A percentile compares a stretch with the other conserved stretches of the same genome.
These are phyloP conservation scores for Astragalus glycyphyllos DNA, from an alignment of 306 rosid species.

Conservation along the genomic window DNA sequence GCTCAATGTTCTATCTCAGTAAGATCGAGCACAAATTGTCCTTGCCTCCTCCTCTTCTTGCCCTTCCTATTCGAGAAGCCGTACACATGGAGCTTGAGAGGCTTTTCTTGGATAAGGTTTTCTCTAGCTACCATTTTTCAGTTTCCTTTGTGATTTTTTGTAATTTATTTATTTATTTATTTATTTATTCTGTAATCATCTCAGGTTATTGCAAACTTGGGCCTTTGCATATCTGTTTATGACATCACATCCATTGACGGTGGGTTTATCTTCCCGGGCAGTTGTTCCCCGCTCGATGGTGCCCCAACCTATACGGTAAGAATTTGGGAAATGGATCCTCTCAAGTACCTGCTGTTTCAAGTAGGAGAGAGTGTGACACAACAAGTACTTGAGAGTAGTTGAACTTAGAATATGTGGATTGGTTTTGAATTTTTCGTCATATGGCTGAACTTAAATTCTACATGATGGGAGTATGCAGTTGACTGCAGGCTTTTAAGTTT, in stretches of 20 bases:
- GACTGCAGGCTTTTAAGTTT: conserved; percentile 9
- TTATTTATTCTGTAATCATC: conserved; percentile 42
- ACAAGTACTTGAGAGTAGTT: no score
- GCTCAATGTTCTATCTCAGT: conserved; percentile 83
- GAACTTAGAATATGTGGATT: neutral
- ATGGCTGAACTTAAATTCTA: conserved; percentile 5
- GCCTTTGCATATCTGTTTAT: conserved; percentile 80
- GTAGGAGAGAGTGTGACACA: no score
- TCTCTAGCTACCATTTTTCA: conserved; percentile 27
- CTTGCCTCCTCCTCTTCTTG: conserved; percentile 70
- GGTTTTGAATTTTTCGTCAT: conserved; percentile 30
- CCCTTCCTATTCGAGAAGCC: conserved; percentile 65
- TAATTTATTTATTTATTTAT: conserved; percentile 34
- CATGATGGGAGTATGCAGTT: conserved; percentile 19
- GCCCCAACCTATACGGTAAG: conserved; percentile 79
- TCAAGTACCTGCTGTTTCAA: no score
- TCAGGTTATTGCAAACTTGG: conserved; percentile 77
- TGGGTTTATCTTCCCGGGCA: conserved; percentile 63
- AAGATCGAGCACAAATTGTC: conserved; percentile 72
- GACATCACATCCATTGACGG: conserved; percentile 76
- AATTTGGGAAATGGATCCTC: conserved; percentile 8
- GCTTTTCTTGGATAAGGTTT: conserved; percentile 82
- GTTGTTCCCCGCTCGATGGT: conserved; percentile 50
- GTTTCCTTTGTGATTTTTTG: neutral
- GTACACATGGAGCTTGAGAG: conserved; percentile 73